These are phyloP conservation scores for Syzygium syzygioides DNA, from an alignment of 441 rosid genomes.

Conservation along the genomic window DNA sequence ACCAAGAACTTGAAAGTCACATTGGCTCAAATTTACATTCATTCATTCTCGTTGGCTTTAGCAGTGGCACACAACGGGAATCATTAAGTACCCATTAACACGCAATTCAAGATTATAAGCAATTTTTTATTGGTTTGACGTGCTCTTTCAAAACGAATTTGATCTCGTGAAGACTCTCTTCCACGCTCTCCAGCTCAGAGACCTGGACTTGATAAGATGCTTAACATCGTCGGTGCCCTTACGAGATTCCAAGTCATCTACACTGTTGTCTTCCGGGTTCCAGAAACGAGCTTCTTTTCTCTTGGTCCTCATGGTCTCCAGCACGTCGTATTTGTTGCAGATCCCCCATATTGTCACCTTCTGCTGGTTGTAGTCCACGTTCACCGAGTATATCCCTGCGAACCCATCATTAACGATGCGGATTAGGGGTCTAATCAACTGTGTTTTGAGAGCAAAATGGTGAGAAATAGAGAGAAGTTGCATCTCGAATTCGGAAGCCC, in stretches of 20 bases:
- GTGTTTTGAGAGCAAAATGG: neutral
- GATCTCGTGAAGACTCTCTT: constrained; percentile 57
- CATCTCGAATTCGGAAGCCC: neutral
- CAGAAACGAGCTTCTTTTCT: constrained; percentile 75
- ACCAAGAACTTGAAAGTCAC: neutral
- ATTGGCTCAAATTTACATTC: neutral
- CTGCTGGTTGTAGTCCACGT: constrained; percentile 55
- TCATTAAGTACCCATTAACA: neutral
- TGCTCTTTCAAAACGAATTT: constrained; percentile 33
- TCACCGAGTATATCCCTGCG: constrained; percentile 74
- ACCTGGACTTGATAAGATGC: constrained; percentile 9
- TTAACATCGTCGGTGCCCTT: constrained; percentile 15
- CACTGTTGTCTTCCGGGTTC: constrained; percentile 39
- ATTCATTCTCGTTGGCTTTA: neutral
- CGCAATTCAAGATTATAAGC: neutral
- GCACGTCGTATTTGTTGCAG: constrained; percentile 67
- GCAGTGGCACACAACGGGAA: neutral
- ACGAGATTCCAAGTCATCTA: neutral
- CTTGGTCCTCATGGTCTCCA: constrained; percentile 50
- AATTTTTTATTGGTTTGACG: neutral
- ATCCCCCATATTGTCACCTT: constrained; percentile 91
- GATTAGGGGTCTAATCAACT: neutral
- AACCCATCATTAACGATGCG: neutral
- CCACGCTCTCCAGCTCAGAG: constrained; percentile 56
- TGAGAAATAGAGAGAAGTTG: neutral